These are phyloP conservation scores for Kalmanozyma brasiliensis DNA, from an alignment of 1,284 basidiomycete genomes.

Conservation along the genomic window DNA sequence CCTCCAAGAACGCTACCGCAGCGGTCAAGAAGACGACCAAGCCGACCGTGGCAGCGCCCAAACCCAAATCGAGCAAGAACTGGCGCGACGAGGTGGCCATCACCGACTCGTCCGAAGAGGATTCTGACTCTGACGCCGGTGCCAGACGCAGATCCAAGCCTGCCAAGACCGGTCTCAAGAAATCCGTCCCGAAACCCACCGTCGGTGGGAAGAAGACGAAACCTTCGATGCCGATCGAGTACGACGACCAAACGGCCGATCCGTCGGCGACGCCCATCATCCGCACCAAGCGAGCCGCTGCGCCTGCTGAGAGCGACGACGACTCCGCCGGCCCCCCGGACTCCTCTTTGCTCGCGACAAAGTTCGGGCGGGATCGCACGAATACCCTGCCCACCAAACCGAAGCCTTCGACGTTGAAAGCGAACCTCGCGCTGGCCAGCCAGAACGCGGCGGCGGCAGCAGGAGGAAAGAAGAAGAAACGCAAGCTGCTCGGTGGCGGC, in stretches of 20 bases:
- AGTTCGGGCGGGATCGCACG: slow-evolving; percentile 41
- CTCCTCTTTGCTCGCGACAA: slow-evolving; percentile 21
- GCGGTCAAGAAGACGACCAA: slow-evolving; percentile 11
- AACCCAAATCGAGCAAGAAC: slow-evolving; percentile 26
- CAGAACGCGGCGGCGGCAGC: not conserved
- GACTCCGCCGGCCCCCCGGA: slow-evolving; percentile 15
- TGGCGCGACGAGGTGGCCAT: slow-evolving; percentile 43
- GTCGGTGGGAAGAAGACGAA: slow-evolving; percentile 9
- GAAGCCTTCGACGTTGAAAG: slow-evolving; percentile 4
- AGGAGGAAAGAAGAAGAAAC: slow-evolving; percentile 44
- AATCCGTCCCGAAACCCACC: not conserved
- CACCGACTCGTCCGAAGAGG: slow-evolving; percentile 42
- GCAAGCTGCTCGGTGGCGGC: slow-evolving; percentile 31
- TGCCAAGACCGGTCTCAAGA: slow-evolving; percentile 6
- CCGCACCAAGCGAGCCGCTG: slow-evolving; percentile 22
- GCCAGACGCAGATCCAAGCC: slow-evolving; percentile 10
- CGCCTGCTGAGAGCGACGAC: slow-evolving; percentile 12
- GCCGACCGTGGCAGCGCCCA: not conserved
- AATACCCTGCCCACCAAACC: slow-evolving; percentile 8
- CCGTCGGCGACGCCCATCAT: slow-evolving; percentile 48
- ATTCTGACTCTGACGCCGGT: slow-evolving; percentile 21
- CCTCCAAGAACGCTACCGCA: slow-evolving; percentile 11
- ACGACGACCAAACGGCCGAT: slow-evolving; percentile 42
- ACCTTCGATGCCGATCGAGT: slow-evolving; percentile 23
- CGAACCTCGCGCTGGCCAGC: not conserved